Evolutionary conservation across 495 filamentous ascomycete species (phyloP), one percentile per base, ranked within the genome.

Genomic region (Trichoderma erinaceum): DNA sequence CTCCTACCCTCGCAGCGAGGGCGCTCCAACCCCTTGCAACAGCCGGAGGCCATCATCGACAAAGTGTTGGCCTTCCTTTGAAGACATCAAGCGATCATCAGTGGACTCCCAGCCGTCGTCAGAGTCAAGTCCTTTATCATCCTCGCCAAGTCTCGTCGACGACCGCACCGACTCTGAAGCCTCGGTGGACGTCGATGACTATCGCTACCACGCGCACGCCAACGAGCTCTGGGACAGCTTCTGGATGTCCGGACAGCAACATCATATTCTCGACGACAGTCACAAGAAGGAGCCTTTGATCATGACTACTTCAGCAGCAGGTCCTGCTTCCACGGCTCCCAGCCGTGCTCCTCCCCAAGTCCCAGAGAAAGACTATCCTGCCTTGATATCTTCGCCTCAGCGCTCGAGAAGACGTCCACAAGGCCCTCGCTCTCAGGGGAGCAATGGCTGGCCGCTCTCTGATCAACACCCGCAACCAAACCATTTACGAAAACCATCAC

Each of bases 111-210:
- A 63, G 12, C 25, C 32, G 10, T 32, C 50, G 1, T 38, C 67
- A 13, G 52, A 18, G 11, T 5, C 48, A 4, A n/a, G 7, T 52
- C 56, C 56, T 61, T 29, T 61, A 29, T 61, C 56, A 29, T 25
- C 48, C 44, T 13, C 50, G 27, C 67, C 67, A 0, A 58, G 67
- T 12, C 58, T 68, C 4, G 18, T 68, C 41, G 67, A 68, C 43
- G 67, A 68, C 67, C 56, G 67, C 23, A 64, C 58, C 25, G 67
- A 68, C 27, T 68, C 67, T 6, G 67, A 68, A 23, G 65, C 41
- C 21, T 66, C 65, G 25, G 43, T 43, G 18, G 65, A 66, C 21
- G 65, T 50, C 27, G 67, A 68, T 16, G 65, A 67, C 11, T 64
- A 32, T 25, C 67, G 61, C 11, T 64, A 68, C 13, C 56, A 44